phyloP scores from a whole-genome alignment of 2,329 filamentous ascomycete species.

The Botrytis elliptica region DNA sequence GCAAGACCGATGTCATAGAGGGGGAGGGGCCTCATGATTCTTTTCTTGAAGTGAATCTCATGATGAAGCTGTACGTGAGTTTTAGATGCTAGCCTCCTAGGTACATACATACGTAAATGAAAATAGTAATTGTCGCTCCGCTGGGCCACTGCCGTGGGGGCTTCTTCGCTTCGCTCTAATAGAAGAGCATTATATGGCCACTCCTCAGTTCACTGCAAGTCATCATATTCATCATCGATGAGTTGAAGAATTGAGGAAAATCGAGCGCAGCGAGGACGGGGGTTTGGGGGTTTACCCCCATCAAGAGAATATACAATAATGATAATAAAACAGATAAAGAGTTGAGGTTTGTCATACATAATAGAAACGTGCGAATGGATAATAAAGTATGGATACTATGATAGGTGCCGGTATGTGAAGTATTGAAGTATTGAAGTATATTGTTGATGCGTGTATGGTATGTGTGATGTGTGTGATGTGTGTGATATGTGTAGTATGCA shows the following conservation, averaged over 20 bases:
- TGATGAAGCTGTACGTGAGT: neutral
- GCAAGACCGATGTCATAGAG: neutral
- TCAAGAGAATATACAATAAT: neutral
- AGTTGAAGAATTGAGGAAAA: neutral
- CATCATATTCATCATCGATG: neutral
- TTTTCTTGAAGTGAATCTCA: neutral
- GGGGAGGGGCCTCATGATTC: neutral
- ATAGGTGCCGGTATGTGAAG: no score
- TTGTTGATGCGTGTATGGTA: neutral
- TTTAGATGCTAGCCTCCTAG: neutral
- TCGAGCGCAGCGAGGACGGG: neutral
- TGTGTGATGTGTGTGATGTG: neutral
- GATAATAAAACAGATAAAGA: neutral
- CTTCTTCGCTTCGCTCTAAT: neutral
- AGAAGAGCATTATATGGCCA: neutral
- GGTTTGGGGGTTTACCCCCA: neutral
- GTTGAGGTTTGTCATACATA: neutral
- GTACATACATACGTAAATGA: neutral
- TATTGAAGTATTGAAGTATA: neutral
- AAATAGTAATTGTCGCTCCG: neutral
- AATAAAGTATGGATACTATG: neutral
- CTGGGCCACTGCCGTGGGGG: neutral
- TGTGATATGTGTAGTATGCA: neutral
- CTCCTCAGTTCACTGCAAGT: neutral
- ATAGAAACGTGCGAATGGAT: neutral